A percentile compares a stretch with the other conserved stretches of the same genome.
Conservation (phyloP, 352 stramenopile species). For the Ochromonadaceae sp. region DNA sequence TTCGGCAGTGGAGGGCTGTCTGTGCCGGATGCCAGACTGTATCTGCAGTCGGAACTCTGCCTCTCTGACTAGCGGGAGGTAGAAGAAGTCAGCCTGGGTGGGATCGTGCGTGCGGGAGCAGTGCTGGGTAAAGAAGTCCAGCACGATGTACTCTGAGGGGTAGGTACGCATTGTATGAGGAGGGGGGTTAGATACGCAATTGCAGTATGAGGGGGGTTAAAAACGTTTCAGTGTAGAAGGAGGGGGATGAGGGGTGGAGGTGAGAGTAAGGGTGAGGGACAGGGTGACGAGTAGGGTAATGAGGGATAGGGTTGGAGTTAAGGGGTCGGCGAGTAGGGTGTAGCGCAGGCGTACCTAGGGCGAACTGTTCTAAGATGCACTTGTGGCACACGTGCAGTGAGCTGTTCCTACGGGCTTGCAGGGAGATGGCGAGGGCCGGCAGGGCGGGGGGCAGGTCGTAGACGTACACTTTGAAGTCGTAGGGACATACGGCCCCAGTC, state of each 20-base stretch:
- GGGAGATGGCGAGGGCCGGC: background rate
- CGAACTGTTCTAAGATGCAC: slow-evolving; percentile 17
- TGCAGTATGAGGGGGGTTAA: no score
- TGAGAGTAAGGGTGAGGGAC: no score
- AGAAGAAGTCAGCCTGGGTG: slow-evolving; percentile 13
- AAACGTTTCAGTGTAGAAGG: no score
- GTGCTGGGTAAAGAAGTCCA: slow-evolving; percentile 3
- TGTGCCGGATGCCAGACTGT: background rate
- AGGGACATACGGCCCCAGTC: no score
- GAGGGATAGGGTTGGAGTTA: no score
- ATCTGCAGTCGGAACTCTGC: slow-evolving; percentile 1
- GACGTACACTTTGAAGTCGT: slow-evolving; percentile 14
- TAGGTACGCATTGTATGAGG: no score
- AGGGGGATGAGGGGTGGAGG: no score
- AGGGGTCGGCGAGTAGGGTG: no score
- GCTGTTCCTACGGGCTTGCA: background rate
- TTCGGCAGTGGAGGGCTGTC: background rate
- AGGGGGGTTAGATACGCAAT: no score
- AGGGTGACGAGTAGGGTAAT: no score
- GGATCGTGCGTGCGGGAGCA: background rate
- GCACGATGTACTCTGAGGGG: slow-evolving; percentile 15
- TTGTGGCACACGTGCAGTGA: slow-evolving; percentile 9
- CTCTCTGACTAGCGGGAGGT: slow-evolving; percentile 15
- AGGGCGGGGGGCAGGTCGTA: background rate
- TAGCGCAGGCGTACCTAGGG: no score